Base-by-base conservation (phyloP, 139 green algal genomes). In the Chlamydomonas schloesseri region DNA sequence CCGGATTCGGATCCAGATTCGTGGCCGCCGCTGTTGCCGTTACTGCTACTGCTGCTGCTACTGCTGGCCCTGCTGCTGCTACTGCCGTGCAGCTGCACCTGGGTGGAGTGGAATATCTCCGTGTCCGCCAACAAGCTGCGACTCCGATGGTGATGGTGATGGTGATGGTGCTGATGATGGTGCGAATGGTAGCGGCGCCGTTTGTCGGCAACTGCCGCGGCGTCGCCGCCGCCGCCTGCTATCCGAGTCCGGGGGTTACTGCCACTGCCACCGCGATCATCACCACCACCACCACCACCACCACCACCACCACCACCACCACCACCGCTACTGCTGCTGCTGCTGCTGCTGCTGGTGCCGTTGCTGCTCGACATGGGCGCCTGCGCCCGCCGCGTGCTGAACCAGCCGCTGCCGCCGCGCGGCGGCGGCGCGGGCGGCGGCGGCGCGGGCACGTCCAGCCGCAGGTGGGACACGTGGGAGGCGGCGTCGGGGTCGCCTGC, bases 31-130 rank as follows among this genome's bases (percentile, higher is more conserved):
- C 28, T 29, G 50, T n/a, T 4, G 73, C 46, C 50, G 42, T 23
- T 29, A 1, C 50, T 9, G 73, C 31, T 31, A 18, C 9, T 60
- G 55, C 20, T 60, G 55, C 18, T 24, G 55, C 18, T 60, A 24
- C 20, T 60, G 55, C 18, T 11, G 55, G 55, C 55, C 9, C 18
- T 60, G 10, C 18, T 26, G 55, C 55, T 24, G 55, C 20, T 50
- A 8, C 42, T 24, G 55, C 11, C 47, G 60, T 57, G 77, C 58
- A 77, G 33, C 53, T 50, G 73, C 65, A 86, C 29, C 33, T 73
- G 55, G 9, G 82, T 72, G 31, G n/a, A 42, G 77, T 86, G 57
- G 71, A 75, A 74, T 21, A 73, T 84, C 46, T 70, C 69, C 34
- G 77, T 82, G 34, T 81, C 85, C 24, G 46, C 58, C 5, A 46